These are phyloP conservation scores for Taphrina pruni DNA, from an alignment of 1,139 yeast genomes.

Conservation along the genomic window DNA sequence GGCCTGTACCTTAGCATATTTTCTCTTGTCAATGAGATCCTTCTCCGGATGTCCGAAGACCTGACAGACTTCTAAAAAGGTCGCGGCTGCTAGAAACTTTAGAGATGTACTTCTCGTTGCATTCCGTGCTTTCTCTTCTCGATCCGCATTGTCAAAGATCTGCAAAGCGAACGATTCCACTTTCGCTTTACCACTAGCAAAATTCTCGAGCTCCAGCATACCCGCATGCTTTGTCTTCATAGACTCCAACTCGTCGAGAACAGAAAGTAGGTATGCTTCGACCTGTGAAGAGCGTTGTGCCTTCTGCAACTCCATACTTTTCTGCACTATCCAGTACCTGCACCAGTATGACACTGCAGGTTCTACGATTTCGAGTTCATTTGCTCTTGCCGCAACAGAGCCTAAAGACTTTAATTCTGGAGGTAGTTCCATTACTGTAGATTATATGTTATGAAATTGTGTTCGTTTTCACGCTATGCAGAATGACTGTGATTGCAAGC, in stretches of 20 bases:
- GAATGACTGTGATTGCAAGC: no score
- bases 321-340: constrained; percentile 48
- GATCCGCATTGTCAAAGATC: constrained; percentile 63
- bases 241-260: constrained; percentile 38
- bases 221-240: constrained; percentile 50
- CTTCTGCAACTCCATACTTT: constrained; percentile 11
- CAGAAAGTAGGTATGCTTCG: constrained; percentile 21
- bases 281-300: constrained; percentile 17
- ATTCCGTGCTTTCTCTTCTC: constrained; percentile 55
- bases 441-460: no score
- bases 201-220: constrained; percentile 62
- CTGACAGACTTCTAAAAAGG: constrained; percentile 58
- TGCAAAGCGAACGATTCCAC: constrained; percentile 67
- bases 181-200: constrained; percentile 62
- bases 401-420: constrained; percentile 52
- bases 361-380: constrained; percentile 59
- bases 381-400: constrained; percentile 59
- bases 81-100: constrained; percentile 59
- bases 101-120: constrained; percentile 54
- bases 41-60: constrained; percentile 51
- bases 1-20: constrained; percentile 66
- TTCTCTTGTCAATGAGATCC: constrained; percentile 53
- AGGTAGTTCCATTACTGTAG: constrained; percentile 44
- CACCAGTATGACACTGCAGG: constrained; percentile 67
- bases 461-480: no score